Percentiles rank a stretch among this genome's conserved stretches.
Evolutionary conservation across 345 rosid genomes (phyloP).

Genomic region (Lepidium africanum): DNA sequence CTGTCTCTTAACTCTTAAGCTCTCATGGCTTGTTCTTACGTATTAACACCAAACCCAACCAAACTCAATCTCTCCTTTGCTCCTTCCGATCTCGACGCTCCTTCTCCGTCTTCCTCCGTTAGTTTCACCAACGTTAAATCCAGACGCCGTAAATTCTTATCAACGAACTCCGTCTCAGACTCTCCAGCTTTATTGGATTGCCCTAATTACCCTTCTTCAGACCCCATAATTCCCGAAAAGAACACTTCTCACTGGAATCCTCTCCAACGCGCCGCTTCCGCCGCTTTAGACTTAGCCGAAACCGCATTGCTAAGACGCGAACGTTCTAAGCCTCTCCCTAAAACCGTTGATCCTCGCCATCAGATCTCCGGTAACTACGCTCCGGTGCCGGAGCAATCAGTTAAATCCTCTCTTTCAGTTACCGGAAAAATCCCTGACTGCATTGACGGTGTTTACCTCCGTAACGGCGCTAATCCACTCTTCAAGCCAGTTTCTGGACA

Average conservation of each 20-base stretch:
- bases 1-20: constrained; percentile 9
- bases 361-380: constrained; percentile 90
- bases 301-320: constrained; percentile 55
- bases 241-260: constrained; percentile 45
- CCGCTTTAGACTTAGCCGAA: constrained; percentile 61
- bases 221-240: constrained; percentile 22
- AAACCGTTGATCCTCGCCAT: constrained; percentile 71
- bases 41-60: constrained; percentile 27
- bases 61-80: constrained; percentile 31
- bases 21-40: constrained; percentile 39
- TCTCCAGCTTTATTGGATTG: constrained; percentile 51
- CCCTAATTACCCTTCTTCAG: constrained; percentile 39
- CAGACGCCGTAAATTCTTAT: constrained; percentile 12
- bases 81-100: constrained; percentile 24
- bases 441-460: constrained; percentile 74
- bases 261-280: constrained; percentile 58
- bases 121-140: constrained; percentile 12
- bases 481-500: constrained; percentile 84
- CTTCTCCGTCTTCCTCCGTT: constrained; percentile 25
- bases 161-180: constrained; percentile 23
- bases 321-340: constrained; percentile 57
- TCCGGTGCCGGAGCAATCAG: constrained; percentile 74
- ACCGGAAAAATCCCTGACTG: constrained; percentile 65
- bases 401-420: constrained; percentile 42
- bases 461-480: constrained; percentile 94